phyloP scores from a whole-genome alignment of 148 eudicot species.

The Talinum fruticosum region DNA sequence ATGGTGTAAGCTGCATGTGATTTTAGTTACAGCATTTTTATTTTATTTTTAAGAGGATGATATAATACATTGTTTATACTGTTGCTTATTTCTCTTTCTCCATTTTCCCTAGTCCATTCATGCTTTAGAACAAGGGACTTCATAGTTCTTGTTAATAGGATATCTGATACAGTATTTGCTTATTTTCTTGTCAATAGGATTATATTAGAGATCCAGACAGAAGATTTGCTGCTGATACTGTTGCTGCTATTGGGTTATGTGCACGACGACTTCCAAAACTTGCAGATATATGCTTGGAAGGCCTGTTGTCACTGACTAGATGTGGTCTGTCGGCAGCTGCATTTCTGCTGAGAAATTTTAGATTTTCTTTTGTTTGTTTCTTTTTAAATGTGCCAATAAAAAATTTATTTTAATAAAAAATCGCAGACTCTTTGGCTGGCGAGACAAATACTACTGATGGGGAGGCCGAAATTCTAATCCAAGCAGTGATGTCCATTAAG shows the following conservation, averaged over 20 bases:
- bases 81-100: background rate
- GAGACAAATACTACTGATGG: constrained; percentile 43
- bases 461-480: constrained; percentile 70
- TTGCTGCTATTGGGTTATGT: constrained; percentile 94
- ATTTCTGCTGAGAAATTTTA: constrained; percentile 1
- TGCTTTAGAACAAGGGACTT: constrained; percentile 9
- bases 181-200: constrained; percentile 54
- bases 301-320: constrained; percentile 56
- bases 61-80: background rate
- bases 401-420: constrained; percentile 10
- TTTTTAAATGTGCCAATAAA: constrained; percentile 1
- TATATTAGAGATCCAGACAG: constrained; percentile 92
- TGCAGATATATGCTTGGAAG: constrained; percentile 69
- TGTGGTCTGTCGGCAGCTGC: constrained; percentile 46
- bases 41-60: background rate
- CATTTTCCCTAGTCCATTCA: background rate
- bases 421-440: constrained; percentile 46
- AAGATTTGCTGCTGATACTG: constrained; percentile 92
- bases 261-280: constrained; percentile 65
- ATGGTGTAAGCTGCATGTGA: background rate
- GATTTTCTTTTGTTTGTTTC: constrained; percentile 2
- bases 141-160: background rate
- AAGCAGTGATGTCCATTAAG: constrained; percentile 77
- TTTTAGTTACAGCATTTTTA: background rate
- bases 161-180: background rate